Evolutionary conservation across 2,329 filamentous ascomycete genomes (phyloP), one percentile per base, ranked within the genome.

Genomic region (Diaporthe sp.): DNA sequence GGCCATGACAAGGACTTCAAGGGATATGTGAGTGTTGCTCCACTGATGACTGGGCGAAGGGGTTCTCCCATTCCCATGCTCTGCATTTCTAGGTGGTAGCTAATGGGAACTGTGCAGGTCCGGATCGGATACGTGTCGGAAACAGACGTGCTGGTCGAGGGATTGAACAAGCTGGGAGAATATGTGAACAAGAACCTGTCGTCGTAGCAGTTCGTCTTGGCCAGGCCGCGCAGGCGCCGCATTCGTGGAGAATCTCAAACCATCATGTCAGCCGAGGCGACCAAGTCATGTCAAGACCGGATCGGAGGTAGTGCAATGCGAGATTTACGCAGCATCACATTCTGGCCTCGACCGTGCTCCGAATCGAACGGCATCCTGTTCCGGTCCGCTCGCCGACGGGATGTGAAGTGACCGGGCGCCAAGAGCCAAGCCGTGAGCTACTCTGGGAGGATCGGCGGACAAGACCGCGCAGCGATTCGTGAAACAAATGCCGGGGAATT

Each of bases 111-210:
- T 22, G 32, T 12, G 2, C 32, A 68, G 63, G 63, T 68, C 30
- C 87, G 95, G 74, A 88, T 97, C 76, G 94, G 94, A 0, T 97
- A 93, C 82, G 94, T 92, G 1, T 92, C 91, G 79, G 88, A 92
- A 78, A 95, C 93, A 0, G 87, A 91, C 19, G 87, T 94, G n/a
- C 79, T 97, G 70, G 86, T 89, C 78, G 88, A 92, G 76, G 94
- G 90, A 0, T 80, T 97, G 79, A 86, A 90, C 77, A 83, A 79
- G 78, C 79, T 90, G 51, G 81, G 82, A 8, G 73, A 55, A 2
- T 89, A 88, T 78, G 73, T 89, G 10, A 77, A 79, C 35, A 76
- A 82, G 56, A 61, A 82, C 70, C 70, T 85, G 66, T 66, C 76
- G 30, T 37, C 63, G 47, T 68, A 53, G 47, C 44, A 37, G 15